A percentile compares a stretch with the other conserved stretches of the same genome.
phyloP scores from a whole-genome alignment of 305 asterid species.

The Solanum chacoense region DNA sequence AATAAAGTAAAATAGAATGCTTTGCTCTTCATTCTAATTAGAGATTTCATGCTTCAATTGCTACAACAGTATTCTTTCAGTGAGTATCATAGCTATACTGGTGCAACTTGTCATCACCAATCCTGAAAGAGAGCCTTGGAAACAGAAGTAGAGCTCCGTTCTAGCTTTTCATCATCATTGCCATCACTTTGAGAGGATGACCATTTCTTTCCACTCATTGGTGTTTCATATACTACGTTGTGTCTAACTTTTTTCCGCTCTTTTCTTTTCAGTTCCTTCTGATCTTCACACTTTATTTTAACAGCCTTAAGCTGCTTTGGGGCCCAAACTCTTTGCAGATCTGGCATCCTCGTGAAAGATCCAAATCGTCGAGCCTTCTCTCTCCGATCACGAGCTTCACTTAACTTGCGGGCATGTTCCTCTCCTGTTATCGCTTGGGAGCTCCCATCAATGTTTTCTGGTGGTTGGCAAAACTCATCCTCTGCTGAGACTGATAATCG shows the following conservation, averaged over 20 bases:
- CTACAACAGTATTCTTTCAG: neutral
- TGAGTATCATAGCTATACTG: neutral
- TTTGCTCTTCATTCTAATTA: neutral
- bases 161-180: conserved; percentile 11
- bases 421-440: conserved; percentile 19
- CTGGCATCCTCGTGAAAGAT: conserved; percentile 50
- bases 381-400: conserved; percentile 73
- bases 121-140: conserved; percentile 88
- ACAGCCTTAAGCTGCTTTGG: conserved; percentile 51
- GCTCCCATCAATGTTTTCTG: conserved; percentile 16
- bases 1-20: neutral
- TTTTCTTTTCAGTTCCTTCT: conserved; percentile 46
- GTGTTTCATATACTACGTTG: conserved; percentile 76
- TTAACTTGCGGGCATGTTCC: conserved; percentile 45
- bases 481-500: conserved; percentile 41
- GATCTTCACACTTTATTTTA: conserved; percentile 36
- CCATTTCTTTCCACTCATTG: conserved; percentile 45
- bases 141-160: conserved; percentile 29
- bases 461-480: conserved; percentile 37
- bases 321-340: conserved; percentile 89
- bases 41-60: neutral
- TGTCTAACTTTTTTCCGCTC: conserved; percentile 17
- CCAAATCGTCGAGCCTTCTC: conserved; percentile 51
- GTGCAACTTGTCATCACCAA: conserved; percentile 9
- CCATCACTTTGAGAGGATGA: conserved; percentile 16